phyloP scores from a whole-genome alignment of 768 basidiomycete species.

The Tricholoma saponaceum region DNA sequence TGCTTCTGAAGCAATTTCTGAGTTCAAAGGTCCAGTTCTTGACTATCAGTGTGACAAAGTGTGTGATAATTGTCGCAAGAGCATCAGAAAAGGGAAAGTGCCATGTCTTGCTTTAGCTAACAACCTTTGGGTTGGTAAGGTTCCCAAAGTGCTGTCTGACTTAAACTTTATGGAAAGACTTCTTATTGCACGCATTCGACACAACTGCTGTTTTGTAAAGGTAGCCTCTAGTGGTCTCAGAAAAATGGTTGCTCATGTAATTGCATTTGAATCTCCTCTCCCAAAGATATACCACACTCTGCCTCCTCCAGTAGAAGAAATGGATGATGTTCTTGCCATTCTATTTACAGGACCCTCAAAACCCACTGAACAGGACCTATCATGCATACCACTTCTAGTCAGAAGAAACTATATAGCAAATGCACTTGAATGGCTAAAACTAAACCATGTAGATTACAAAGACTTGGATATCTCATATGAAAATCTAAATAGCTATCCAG shows the following conservation, averaged over 20 bases:
- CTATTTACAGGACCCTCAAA: conserved; percentile 25
- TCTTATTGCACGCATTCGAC: conserved; percentile 7
- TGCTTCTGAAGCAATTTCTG: background rate
- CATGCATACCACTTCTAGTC: background rate
- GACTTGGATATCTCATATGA: conserved; percentile 25
- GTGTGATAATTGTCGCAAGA: background rate
- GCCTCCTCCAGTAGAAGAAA: conserved; percentile 19
- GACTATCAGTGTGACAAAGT: background rate
- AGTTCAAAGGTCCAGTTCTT: conserved; percentile 1
- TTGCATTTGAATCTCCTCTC: conserved; percentile 26
- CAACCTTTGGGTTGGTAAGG: background rate
- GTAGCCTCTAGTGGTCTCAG: conserved; percentile 22
- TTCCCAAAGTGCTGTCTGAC: background rate
- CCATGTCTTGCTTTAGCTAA: background rate
- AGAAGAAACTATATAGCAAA: background rate
- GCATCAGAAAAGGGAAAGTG: background rate
- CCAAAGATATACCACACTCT: conserved; percentile 22
- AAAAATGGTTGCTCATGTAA: conserved; percentile 31
- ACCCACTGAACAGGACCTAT: conserved; percentile 22
- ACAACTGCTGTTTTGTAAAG: conserved; percentile 19
- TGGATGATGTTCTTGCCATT: conserved; percentile 28
- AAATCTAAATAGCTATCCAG: conserved; percentile 20
- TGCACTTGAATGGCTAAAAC: conserved; percentile 31
- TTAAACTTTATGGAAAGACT: conserved; percentile 1
- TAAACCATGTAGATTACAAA: conserved; percentile 30